These are phyloP conservation scores for Filobasidium uniguttulatum DNA, from an alignment of 1,284 basidiomycete species.

Conservation along the genomic window DNA sequence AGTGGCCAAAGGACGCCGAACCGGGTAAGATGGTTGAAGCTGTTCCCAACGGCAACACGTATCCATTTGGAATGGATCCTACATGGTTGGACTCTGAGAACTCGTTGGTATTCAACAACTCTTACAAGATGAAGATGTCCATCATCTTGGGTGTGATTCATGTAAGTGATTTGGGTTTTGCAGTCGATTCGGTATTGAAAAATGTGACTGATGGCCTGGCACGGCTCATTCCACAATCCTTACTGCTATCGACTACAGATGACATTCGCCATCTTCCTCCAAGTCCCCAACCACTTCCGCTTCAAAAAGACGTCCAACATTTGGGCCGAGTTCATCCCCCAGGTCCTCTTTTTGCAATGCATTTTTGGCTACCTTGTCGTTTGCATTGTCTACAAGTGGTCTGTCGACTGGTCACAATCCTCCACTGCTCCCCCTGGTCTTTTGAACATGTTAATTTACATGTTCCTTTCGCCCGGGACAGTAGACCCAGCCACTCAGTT, in stretches of 20 bases:
- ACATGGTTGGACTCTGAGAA: constrained; percentile 93
- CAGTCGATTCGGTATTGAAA: neutral
- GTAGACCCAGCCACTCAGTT: constrained; percentile 59
- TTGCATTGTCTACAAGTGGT: constrained; percentile 97
- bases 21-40: constrained; percentile 44
- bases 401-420: constrained; percentile 71
- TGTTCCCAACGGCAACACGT: constrained; percentile 51
- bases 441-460: constrained; percentile 86
- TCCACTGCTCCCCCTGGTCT: constrained; percentile 68
- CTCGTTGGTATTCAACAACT: constrained; percentile 85
- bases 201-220: constrained; percentile 9
- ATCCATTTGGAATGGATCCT: constrained; percentile 90
- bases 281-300: constrained; percentile 86
- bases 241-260: constrained; percentile 47
- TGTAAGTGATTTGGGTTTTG: constrained; percentile 45
- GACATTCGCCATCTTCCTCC: constrained; percentile 92
- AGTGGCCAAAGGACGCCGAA: constrained; percentile 47
- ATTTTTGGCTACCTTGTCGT: constrained; percentile 95
- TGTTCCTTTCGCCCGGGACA: constrained; percentile 78
- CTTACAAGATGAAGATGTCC: constrained; percentile 99
- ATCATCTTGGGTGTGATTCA: constrained; percentile 94
- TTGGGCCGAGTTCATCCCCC: constrained; percentile 88
- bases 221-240: constrained; percentile 15
- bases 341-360: constrained; percentile 91
- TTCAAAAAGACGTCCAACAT: constrained; percentile 79